These are phyloP conservation scores for Rhizophlyctis rosea DNA, from an alignment of 192 early-diverging fungal species.

Conservation along the genomic window DNA sequence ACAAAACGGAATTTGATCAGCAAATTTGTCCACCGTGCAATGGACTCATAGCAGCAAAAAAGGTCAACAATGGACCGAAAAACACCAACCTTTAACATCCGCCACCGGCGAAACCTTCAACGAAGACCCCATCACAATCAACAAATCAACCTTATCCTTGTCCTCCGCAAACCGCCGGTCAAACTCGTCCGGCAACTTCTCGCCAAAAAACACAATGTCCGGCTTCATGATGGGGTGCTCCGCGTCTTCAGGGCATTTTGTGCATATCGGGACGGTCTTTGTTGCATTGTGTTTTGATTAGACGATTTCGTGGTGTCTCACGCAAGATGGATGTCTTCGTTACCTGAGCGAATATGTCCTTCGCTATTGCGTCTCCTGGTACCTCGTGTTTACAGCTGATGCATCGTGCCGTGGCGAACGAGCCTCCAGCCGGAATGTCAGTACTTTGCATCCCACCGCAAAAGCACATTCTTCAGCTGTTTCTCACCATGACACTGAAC, in stretches of 20 bases:
- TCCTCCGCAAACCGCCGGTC: constrained; percentile 70
- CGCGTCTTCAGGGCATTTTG: constrained; percentile 55
- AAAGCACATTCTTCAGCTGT: background rate
- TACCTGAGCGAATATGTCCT: constrained; percentile 65
- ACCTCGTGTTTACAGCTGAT: constrained; percentile 77
- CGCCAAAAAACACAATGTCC: constrained; percentile 97
- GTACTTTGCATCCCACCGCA: background rate
- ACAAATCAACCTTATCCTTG: constrained; percentile 72
- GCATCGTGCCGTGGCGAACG: constrained; percentile 93
- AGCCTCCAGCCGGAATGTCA: constrained; percentile 51
- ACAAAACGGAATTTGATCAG: background rate
- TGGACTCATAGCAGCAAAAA: background rate
- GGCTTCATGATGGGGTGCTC: constrained; percentile 85
- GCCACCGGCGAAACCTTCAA: constrained; percentile 93
- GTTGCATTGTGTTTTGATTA: constrained; percentile 4
- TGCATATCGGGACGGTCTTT: constrained; percentile 72
- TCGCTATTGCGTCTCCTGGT: constrained; percentile 74
- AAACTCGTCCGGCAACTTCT: constrained; percentile 81
- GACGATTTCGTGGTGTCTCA: background rate
- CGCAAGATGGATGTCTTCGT: constrained; percentile 20
- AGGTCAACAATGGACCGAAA: background rate
- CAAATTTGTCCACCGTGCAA: background rate
- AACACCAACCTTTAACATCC: constrained; percentile 76
- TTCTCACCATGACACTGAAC: constrained; percentile 84
- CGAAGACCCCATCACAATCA: constrained; percentile 95